Evolutionary conservation across 148 eudicot species (phyloP), one percentile per base, ranked within the genome.

Genomic region (Spergularia marina): DNA sequence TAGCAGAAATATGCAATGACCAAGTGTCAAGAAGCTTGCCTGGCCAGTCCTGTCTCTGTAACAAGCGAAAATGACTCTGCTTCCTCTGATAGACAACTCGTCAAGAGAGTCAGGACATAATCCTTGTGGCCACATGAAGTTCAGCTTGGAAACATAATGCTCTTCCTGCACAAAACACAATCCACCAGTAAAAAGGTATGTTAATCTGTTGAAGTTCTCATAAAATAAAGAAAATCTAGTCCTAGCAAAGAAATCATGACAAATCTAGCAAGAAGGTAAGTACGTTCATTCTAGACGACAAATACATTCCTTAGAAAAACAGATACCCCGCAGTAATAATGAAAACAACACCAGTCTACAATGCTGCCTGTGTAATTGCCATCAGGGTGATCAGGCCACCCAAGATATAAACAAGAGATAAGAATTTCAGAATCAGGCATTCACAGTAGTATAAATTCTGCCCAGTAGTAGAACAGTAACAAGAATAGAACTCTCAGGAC

Each of bases 51-150:
- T 44, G 53, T 79, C 82, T 58, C 47, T 74, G 77, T 79, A 79
- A 53, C 82, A 73, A 58, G 69, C 82, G 59, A 79, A 73, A 52
- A 79, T 67, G 3, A 60, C 69, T 52, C 74, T 73, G 82, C 74
- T 73, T 49, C 41, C 54, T 73, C 60, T 59, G 15, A 56, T 52
- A 63, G 74, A 51, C 12, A 54, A 56, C 30, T 61, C 63, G 14
- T 59, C 25, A 79, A 20, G 61, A 59, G 59, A 9, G 10, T 59
- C 25, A 74, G 14, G 61, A 59, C 60, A 9, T 14, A 52, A 30
- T 41, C 65, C 74, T 71, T 79, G 77, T 52, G 82, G 77, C 82
- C 82, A 79, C 52, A 72, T 52, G 54, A 79, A 79, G 59, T 67
- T 59, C 55, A 73, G 77, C 69, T 20, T 59, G 20, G 77, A 67